Percentiles rank a stretch among this genome's conserved stretches.
phyloP scores from a whole-genome alignment of 208 protist genomes.

The Leptomonas seymouri region DNA sequence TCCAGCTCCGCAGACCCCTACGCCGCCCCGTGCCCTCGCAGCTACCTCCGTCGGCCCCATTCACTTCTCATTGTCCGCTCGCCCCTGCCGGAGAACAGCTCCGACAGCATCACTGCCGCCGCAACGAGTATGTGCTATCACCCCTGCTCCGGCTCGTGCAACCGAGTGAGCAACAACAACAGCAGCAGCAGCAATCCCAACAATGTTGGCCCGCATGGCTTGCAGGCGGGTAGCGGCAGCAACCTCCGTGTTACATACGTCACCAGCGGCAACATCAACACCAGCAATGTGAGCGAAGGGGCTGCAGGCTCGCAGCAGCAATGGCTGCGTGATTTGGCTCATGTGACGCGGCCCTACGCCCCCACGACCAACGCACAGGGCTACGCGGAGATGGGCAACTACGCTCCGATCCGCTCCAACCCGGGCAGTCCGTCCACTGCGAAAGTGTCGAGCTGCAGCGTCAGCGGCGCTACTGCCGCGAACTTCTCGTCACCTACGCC shows the following conservation, averaged over 20 bases:
- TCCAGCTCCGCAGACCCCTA: constrained; percentile 12
- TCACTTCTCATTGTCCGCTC: constrained; percentile 24
- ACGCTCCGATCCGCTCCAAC: constrained; percentile 3
- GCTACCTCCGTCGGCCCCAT: constrained; percentile 17
- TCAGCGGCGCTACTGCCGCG: neutral
- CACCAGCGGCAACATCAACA: constrained; percentile 12
- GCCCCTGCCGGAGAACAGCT: constrained; percentile 17
- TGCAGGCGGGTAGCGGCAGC: constrained; percentile 7
- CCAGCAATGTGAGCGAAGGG: constrained; percentile 3
- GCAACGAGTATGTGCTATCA: constrained; percentile 6
- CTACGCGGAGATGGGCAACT: constrained; percentile 1
- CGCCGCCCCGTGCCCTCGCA: neutral
- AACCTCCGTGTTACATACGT: constrained; percentile 31
- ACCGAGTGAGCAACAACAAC: neutral
- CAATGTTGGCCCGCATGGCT: neutral
- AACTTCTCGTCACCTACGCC: constrained; percentile 13
- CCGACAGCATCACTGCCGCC: neutral
- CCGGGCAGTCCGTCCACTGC: constrained; percentile 15
- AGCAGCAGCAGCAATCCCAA: neutral
- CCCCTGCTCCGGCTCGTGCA: constrained; percentile 13
- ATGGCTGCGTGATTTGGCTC: constrained; percentile 10
- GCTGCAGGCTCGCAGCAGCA: constrained; percentile 22
- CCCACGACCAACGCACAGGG: constrained; percentile 10
- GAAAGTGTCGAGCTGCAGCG: constrained; percentile 6
- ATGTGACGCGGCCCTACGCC: constrained; percentile 26